Conservation (phyloP, 352 stramenopile genomes). For the Globisporangium rhizosaccharum region DNA sequence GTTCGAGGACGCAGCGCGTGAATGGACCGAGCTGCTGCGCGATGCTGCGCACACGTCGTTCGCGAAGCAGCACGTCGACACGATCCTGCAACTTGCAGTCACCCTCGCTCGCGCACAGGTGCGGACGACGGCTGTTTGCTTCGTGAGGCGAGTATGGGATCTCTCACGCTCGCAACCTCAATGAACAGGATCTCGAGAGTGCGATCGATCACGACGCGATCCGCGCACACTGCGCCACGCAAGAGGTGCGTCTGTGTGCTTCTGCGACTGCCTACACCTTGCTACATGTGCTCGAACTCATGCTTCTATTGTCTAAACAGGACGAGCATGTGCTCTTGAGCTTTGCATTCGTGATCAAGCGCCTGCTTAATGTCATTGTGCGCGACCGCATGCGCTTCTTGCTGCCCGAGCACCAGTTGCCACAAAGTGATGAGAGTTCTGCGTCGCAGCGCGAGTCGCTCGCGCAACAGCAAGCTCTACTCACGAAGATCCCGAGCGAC, state of each 20-base stretch:
- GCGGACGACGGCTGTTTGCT: neutral
- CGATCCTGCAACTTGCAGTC: constrained; percentile 26
- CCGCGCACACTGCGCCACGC: too few species aligned
- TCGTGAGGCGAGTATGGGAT: neutral
- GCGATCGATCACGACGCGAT: too few species aligned
- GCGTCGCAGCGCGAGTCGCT: constrained; percentile 26
- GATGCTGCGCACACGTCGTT: constrained; percentile 19
- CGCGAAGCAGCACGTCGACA: constrained; percentile 20
- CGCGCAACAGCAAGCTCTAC: constrained; percentile 24
- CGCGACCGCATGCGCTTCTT: constrained; percentile 52
- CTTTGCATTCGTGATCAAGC: constrained; percentile 29
- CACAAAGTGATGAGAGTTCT: neutral
- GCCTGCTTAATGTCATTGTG: constrained; percentile 36
- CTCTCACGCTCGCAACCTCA: neutral
- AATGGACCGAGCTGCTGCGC: constrained; percentile 40
- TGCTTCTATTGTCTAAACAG: constrained; percentile 6
- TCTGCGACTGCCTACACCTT: too few species aligned
- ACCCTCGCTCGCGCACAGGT: constrained; percentile 21
- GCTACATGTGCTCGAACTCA: too few species aligned
- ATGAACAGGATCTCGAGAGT: too few species aligned
- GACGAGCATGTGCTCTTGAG: constrained; percentile 37
- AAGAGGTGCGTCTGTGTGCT: constrained; percentile 8
- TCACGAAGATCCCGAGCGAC: constrained; percentile 31
- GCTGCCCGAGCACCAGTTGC: constrained; percentile 16
- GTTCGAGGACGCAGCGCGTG: constrained; percentile 25